Percentiles rank a stretch among this genome's conserved stretches.
These are phyloP conservation scores for Aureobasidium namibiae DNA, from an alignment of 2,329 filamentous ascomycete species.

Conservation along the genomic window DNA sequence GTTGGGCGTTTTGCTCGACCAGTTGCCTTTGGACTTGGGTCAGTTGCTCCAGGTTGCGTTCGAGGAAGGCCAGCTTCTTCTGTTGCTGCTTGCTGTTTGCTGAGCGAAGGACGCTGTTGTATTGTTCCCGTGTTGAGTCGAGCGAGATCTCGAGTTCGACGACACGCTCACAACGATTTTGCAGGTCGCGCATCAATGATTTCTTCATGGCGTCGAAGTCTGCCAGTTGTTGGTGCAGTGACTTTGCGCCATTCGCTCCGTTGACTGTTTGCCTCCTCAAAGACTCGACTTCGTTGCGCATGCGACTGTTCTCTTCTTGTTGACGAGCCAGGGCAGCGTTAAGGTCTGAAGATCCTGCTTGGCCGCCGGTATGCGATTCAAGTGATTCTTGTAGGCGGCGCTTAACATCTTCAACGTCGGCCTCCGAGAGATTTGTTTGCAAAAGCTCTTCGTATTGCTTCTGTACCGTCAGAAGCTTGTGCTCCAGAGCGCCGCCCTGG, in stretches of 20 bases:
- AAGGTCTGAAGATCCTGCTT: conserved; percentile 58
- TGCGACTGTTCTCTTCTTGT: conserved; percentile 70
- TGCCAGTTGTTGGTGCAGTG: conserved; percentile 92
- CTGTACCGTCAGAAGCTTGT: conserved; percentile 64
- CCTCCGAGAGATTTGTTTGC: conserved; percentile 66
- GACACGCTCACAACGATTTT: conserved; percentile 93
- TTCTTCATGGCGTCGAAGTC: conserved; percentile 99
- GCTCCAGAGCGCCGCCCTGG: conserved; percentile 63
- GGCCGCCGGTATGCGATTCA: conserved; percentile 60
- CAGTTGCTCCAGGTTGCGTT: conserved; percentile 94
- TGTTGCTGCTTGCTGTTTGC: conserved; percentile 98
- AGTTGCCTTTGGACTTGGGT: conserved; percentile 96
- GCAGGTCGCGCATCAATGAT: conserved; percentile 94
- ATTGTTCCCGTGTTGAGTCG: conserved; percentile 95
- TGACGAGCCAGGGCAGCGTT: conserved; percentile 69
- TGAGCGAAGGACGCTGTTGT: conserved; percentile 93
- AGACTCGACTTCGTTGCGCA: conserved; percentile 73
- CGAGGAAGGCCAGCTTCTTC: conserved; percentile 99
- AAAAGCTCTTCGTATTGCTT: conserved; percentile 78
- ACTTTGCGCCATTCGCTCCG: conserved; percentile 60
- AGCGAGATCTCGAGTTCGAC: conserved; percentile 97
- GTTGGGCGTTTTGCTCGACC: conserved; percentile 90
- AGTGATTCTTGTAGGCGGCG: conserved; percentile 69
- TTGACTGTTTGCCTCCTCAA: conserved; percentile 64
- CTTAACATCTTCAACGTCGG: conserved; percentile 79